A percentile compares a stretch with the other conserved stretches of the same genome.
These are phyloP conservation scores for Leccinum pachyderme DNA, from an alignment of 1,284 basidiomycete species.

Conservation along the genomic window DNA sequence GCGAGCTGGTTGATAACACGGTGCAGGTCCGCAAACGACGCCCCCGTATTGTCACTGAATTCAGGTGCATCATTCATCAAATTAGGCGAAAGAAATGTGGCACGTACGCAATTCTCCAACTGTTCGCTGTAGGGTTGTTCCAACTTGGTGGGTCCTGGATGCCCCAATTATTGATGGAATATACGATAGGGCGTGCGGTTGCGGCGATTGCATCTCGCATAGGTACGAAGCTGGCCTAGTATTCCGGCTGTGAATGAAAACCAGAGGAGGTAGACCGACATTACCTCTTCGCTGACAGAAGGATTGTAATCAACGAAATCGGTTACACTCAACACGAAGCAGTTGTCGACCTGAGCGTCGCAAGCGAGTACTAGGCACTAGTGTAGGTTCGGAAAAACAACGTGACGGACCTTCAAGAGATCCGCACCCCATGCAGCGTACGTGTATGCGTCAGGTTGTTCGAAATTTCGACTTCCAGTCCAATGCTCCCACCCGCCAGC, in stretches of 20 bases:
- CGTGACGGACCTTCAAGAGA: conserved; percentile 12
- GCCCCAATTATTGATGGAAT: conserved; percentile 57
- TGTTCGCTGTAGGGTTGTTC: conserved; percentile 44
- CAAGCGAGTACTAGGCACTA: background rate
- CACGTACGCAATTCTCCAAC: conserved; percentile 44
- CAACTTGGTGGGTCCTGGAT: conserved; percentile 47
- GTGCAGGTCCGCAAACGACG: conserved; percentile 45
- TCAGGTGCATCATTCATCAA: background rate
- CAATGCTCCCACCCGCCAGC: conserved; percentile 1
- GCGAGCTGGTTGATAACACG: conserved; percentile 50
- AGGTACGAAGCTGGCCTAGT: background rate
- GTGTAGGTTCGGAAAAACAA: background rate
- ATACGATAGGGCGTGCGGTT: conserved; percentile 48
- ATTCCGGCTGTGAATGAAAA: background rate
- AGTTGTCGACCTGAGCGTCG: conserved; percentile 8
- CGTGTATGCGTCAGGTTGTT: conserved; percentile 6
- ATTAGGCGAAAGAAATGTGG: background rate
- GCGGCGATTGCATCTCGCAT: conserved; percentile 22
- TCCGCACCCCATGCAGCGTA: conserved; percentile 8
- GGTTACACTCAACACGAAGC: conserved; percentile 1
- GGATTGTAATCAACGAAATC: conserved; percentile 3
- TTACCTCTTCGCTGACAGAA: conserved; percentile 4
- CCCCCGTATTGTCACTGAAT: conserved; percentile 45
- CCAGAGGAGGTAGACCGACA: background rate
- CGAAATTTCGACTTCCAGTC: conserved; percentile 9